Percentiles rank a stretch among this genome's conserved stretches.
Evolutionary conservation across 2,329 filamentous ascomycete genomes (phyloP).

Genomic region (Aureobasidium sp.): DNA sequence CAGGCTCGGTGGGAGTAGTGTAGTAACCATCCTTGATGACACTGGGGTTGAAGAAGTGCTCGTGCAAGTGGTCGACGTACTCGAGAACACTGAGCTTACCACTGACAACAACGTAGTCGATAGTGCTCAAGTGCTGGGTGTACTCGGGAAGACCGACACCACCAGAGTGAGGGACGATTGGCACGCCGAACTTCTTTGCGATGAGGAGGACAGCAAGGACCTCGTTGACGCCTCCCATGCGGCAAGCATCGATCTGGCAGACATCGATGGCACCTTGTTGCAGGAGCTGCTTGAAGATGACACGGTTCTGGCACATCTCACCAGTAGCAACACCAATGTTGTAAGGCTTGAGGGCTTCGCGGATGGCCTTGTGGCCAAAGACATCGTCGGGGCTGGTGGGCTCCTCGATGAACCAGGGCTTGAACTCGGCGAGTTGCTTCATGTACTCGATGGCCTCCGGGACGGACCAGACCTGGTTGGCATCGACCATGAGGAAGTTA

Average conservation of each 20-base stretch:
- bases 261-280: constrained; percentile 73
- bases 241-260: constrained; percentile 84
- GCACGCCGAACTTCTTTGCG: constrained; percentile 69
- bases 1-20: constrained; percentile 71
- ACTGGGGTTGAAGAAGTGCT: constrained; percentile 80
- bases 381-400: constrained; percentile 86
- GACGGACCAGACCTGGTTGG: constrained; percentile 87
- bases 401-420: constrained; percentile 92
- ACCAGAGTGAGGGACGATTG: constrained; percentile 81
- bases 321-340: constrained; percentile 81
- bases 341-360: constrained; percentile 66
- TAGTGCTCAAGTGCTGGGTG: constrained; percentile 84
- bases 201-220: constrained; percentile 83
- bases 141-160: constrained; percentile 89
- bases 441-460: constrained; percentile 84
- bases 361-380: constrained; percentile 76
- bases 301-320: constrained; percentile 92
- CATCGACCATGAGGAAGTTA: constrained; percentile 86
- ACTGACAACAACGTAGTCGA: constrained; percentile 82
- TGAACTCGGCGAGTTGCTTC: constrained; percentile 71
- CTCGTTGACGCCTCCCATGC: constrained; percentile 84
- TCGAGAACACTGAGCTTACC: constrained; percentile 76
- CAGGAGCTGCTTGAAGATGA: constrained; percentile 88
- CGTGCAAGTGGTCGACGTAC: constrained; percentile 88
- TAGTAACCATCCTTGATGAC: constrained; percentile 80